Base-by-base conservation (phyloP, 2,329 filamentous ascomycete genomes). In the Trichoderma sp. region DNA sequence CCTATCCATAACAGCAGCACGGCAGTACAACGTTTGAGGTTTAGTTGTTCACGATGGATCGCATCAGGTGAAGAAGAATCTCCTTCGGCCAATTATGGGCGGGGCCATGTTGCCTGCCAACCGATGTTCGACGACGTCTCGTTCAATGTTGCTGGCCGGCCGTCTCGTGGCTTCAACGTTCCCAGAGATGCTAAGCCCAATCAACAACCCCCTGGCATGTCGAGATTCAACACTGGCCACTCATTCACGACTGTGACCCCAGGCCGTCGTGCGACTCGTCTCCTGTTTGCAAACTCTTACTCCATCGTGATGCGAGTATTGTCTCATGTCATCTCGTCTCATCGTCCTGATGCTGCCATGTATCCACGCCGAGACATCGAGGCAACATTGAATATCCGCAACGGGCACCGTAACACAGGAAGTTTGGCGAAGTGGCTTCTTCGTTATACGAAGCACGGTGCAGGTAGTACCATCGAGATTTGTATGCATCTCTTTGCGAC, bases 331-430 rank as follows among this genome's bases (percentile, higher is more conserved):
- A 62, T 71, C 33, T 62, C 67, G 41, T 62, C 53, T 31, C 67
- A 45, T 45, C 33, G 27, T 71, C n/a, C 53, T 56, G 50, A 24
- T 24, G 50, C 24, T 60, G 35, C 11, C 69, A 64, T 72, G 69
- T 35, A 45, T 38, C 60, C 33, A 64, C 21, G 38, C 29, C 35
- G 41, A 38, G 41, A 29, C 38, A 6, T 12, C 16, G 41, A 73
- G 31, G 69, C 69, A 73, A 73, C 69, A 64, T 73, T 73, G 60
- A 65, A 65, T 27, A 27, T 73, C 41, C 60, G 60, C 24, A 65
- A 65, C 29, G 69, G 63, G 41, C 21, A 56, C 60, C 60, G 69
- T 65, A 56, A 65, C 69, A 27, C 60, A 29, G 16, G 41, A 16
- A 16, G 56, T 60, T 21, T 56, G 50, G 29, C 38, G 29, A 72